Percentiles rank a stretch among this genome's conserved stretches.
phyloP scores from a whole-genome alignment of 805 yeast genomes.

The Millerozyma miso region DNA sequence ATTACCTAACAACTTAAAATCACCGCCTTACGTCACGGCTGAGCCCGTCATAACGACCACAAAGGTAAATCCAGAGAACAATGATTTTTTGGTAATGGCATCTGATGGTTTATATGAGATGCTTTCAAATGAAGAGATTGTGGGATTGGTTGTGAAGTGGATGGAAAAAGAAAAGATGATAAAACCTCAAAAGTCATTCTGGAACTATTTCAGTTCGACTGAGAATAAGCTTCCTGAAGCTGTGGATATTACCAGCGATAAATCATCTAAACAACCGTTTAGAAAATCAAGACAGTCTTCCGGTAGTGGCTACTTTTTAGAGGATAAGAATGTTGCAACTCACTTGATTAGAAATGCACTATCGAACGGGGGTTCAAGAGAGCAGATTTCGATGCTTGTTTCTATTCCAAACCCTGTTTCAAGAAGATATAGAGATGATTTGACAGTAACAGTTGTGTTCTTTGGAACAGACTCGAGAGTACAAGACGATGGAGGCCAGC shows the following conservation, averaged over 20 bases:
- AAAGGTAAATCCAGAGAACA: conserved; percentile 61
- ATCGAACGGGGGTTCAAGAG: conserved; percentile 79
- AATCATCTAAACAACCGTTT: conserved; percentile 69
- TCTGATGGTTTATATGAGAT: conserved; percentile 93
- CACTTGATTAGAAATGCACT: conserved; percentile 92
- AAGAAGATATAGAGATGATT: conserved; percentile 89
- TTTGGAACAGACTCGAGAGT: conserved; percentile 61
- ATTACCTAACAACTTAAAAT: conserved; percentile 65
- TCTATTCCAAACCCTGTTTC: conserved; percentile 90
- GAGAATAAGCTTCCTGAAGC: conserved; percentile 59
- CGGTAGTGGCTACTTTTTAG: conserved; percentile 49
- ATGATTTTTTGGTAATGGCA: conserved; percentile 87
- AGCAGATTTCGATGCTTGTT: conserved; percentile 82
- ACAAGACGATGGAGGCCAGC: conserved; percentile 41
- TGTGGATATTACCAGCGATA: conserved; percentile 54
- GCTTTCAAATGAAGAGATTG: conserved; percentile 88
- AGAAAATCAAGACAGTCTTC: conserved; percentile 43
- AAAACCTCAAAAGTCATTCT: conserved; percentile 45
- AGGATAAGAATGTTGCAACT: conserved; percentile 87
- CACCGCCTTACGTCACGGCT: conserved; percentile 98
- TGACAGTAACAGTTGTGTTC: conserved; percentile 93
- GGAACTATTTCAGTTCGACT: conserved; percentile 39
- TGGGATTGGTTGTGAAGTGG: conserved; percentile 91
- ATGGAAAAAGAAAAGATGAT: conserved; percentile 68
- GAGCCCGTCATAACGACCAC: conserved; percentile 88